Percentiles rank a stretch among this genome's conserved stretches.
phyloP scores from a whole-genome alignment of 2,329 filamentous ascomycete genomes.

The Aspergillus sp. region DNA sequence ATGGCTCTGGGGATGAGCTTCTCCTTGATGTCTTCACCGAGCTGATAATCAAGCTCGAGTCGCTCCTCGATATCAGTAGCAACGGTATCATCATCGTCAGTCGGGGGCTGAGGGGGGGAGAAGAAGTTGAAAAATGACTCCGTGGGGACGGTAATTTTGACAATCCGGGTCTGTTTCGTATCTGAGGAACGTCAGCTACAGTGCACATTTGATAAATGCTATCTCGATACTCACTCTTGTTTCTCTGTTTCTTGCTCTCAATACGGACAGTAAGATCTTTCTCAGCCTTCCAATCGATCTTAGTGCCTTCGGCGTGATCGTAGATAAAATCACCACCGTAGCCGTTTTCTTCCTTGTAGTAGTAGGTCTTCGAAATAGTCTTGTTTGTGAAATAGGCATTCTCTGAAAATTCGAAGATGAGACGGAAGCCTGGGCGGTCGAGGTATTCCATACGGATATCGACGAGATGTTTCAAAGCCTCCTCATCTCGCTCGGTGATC shows the following conservation, averaged over 20 bases:
- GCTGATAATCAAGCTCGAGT: constrained; percentile 96
- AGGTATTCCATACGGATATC: constrained; percentile 99
- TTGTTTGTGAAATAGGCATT: constrained; percentile 99
- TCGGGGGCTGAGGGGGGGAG: constrained; percentile 85
- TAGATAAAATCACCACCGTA: constrained; percentile 99
- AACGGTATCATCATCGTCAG: constrained; percentile 67
- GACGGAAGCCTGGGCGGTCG: constrained; percentile 94
- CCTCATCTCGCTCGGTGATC: constrained; percentile 97
- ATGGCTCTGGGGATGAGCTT: constrained; percentile 98
- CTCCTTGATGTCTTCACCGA: constrained; percentile 99
- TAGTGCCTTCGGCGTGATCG: constrained; percentile 96
- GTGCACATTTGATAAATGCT: background rate
- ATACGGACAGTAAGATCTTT: constrained; percentile 92
- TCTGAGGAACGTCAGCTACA: constrained; percentile 56
- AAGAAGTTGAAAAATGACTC: constrained; percentile 99
- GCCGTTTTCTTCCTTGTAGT: constrained; percentile 97
- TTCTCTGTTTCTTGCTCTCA: constrained; percentile 99
- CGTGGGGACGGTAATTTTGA: constrained; percentile 98
- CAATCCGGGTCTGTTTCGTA: constrained; percentile 97
- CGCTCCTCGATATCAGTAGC: constrained; percentile 94
- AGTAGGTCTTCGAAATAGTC: constrained; percentile 96
- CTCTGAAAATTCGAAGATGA: constrained; percentile 94
- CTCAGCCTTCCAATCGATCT: constrained; percentile 93
- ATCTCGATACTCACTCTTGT: constrained; percentile 78
- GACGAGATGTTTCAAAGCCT: constrained; percentile 81